Conservation (phyloP, 2,329 filamentous ascomycete species). For the Colletotrichum orbiculare region DNA sequence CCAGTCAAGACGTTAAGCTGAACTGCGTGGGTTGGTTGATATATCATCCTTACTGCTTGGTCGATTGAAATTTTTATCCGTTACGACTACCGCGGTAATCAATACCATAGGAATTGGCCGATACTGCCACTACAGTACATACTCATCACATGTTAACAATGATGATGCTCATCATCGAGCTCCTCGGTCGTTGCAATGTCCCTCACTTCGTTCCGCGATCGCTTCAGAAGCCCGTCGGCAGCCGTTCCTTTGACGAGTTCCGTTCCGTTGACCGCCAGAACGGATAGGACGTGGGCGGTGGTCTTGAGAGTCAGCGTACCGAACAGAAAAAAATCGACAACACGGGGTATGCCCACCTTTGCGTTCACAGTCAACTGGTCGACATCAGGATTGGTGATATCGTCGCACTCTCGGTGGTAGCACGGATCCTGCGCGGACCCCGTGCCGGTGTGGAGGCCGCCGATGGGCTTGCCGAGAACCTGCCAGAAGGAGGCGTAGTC, state of each 20-base stretch:
- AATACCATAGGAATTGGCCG: too few relatives aligned
- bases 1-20: too few relatives aligned
- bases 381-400: conserved; percentile 50
- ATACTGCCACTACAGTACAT: background rate
- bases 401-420: conserved; percentile 51
- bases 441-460: conserved; percentile 71
- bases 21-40: too few relatives aligned
- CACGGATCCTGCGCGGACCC: conserved; percentile 56
- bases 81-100: too few relatives aligned
- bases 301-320: background rate
- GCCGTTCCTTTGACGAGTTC: conserved; percentile 37
- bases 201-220: background rate
- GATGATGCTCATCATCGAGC: conserved; percentile 11
- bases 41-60: too few relatives aligned
- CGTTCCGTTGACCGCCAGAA: conserved; percentile 24
- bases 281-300: conserved; percentile 27
- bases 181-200: conserved; percentile 5
- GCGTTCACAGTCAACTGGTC: conserved; percentile 48
- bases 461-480: conserved; percentile 60
- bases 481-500: conserved; percentile 72
- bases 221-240: background rate
- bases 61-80: too few relatives aligned
- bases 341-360: conserved; percentile 33
- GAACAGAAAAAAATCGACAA: background rate
- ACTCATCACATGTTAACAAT: background rate